Evolutionary conservation across 1,284 basidiomycete genomes (phyloP), one percentile per base, ranked within the genome.

Genomic region (Anthracocystis walkeri): DNA sequence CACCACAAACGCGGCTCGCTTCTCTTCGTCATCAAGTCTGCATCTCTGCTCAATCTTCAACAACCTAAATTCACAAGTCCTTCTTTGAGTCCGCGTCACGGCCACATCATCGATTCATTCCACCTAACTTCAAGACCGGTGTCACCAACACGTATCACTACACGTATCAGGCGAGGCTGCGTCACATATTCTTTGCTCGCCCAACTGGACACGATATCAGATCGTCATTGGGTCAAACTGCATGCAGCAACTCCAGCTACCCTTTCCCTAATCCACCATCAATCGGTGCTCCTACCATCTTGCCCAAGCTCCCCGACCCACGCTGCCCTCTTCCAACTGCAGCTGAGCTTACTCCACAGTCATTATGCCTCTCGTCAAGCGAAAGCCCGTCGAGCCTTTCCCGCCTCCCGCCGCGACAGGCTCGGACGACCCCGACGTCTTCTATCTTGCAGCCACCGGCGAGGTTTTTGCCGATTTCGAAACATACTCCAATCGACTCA

Each of bases 401-500:
- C 73, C 77, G 4, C 70, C 82, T 7, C 80, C 83, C 21, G 58
- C 57, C 8, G 64, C 77, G 7, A 46, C 58, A 18, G 65, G 72
- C n/a, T 59, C 70, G 6, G 74, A 83, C n/a, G 79, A 82, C 44
- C 79, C 81, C 14, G 76, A 75, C 12, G 83, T 84, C 61, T 85
- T 80, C 52, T 85, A 77, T 60, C 73, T 85, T 40, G 69, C 74
- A 10, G 67, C 73, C 7, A 85, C 82, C 6, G 83, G 82, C 12
- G 83, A 85, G 58, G 76, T 85, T 49, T 85, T 85, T 57, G 53
- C 65, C 18, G 82, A 85, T 48, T 85, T 84, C 46, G 83, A 85
- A 70, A 78, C 93, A 12, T 98, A 96, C 87, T 90, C 92, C 25
- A 90, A 92, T 35, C 91, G 96, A 71, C 92, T 96, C 89, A 92